Evolutionary conservation across 1,284 basidiomycete genomes (phyloP), one percentile per base, ranked within the genome.

Genomic region (Hemileia vastatrix): DNA sequence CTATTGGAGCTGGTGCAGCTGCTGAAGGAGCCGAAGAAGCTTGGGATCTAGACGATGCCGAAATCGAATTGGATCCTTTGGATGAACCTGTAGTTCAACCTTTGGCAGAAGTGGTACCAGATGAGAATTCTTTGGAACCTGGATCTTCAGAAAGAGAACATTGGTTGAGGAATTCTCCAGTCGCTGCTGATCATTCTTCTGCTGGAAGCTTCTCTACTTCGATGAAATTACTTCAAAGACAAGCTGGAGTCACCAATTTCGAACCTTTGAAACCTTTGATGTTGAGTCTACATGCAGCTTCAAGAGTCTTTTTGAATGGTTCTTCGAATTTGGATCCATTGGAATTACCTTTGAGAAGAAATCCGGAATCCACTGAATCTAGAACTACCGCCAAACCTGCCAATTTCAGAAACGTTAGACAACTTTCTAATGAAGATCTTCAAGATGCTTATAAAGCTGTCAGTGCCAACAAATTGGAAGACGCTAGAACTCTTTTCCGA

Each of bases 151-250:
- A 75, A 60, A 65, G 70, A 40, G 73, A 74, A 55, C 71, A 75
- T 64, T 75, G 73, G 73, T 61, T 75, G 62, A 68, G 73, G 62
- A 75, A 75, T 65, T 75, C 73, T 59, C 69, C 73, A 2, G 63
- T 75, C 6, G 73, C 73, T 1, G 71, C 73, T 11, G 72, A 74
- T 51, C 71, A 74, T 53, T 70, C 70, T 19, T 72, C 73, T 18
- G 73, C 73, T 19, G 73, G 73, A 27, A 70, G 71, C 43, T 73
- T 75, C 64, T 68, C 70, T 51, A 71, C 71, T 2, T 72, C 73
- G 5, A 71, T 75, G 70, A 71, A 69, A 59, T 64, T 73, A 31
- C 70, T 75, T 15, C 67, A 69, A 44, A 68, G 73, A 51, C 73
- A 75, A 62, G 72, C 68, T 11, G 73, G 72, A 49, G 70, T 75